Conservation (phyloP, 2,329 filamentous ascomycete species). For the Beauveria pseudobassiana region DNA sequence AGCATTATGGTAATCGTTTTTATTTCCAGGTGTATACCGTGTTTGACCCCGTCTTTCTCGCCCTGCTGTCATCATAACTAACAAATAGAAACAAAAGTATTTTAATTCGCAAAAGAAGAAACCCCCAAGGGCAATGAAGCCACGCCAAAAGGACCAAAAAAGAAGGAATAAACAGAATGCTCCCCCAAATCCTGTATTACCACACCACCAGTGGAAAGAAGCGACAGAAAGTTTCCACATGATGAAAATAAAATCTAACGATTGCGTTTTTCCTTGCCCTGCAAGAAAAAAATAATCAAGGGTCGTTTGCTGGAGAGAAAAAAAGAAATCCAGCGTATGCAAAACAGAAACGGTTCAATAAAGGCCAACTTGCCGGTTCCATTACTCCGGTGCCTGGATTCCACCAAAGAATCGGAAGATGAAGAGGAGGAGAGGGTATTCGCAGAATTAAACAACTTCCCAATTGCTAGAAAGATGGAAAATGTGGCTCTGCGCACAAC, state of each 20-base stretch:
- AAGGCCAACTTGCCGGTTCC: conserved; percentile 10
- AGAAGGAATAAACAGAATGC: conserved; percentile 1
- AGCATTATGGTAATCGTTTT: background rate
- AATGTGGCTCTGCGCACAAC: conserved; percentile 8
- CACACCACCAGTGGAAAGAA: background rate
- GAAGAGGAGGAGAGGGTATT: background rate
- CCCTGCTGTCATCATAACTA: background rate
- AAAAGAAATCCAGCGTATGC: background rate
- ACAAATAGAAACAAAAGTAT: conserved; percentile 13
- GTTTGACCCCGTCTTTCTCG: too few relatives aligned
- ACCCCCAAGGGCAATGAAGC: too few relatives aligned
- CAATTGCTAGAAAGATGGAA: background rate
- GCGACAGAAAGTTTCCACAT: background rate
- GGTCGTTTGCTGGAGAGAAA: background rate
- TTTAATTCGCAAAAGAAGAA: too few relatives aligned
- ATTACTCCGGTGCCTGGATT: background rate
- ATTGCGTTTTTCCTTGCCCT: background rate
- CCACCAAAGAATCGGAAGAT: background rate
- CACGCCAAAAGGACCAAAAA: background rate
- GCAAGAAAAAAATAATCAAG: background rate
- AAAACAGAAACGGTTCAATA: background rate
- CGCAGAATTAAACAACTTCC: background rate
- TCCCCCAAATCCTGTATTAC: conserved; percentile 7
- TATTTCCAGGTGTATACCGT: background rate
- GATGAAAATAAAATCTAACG: background rate